Percentiles rank a stretch among this genome's conserved stretches.
phyloP scores from a whole-genome alignment of 495 filamentous ascomycete genomes.

The Neurospora intermedia region DNA sequence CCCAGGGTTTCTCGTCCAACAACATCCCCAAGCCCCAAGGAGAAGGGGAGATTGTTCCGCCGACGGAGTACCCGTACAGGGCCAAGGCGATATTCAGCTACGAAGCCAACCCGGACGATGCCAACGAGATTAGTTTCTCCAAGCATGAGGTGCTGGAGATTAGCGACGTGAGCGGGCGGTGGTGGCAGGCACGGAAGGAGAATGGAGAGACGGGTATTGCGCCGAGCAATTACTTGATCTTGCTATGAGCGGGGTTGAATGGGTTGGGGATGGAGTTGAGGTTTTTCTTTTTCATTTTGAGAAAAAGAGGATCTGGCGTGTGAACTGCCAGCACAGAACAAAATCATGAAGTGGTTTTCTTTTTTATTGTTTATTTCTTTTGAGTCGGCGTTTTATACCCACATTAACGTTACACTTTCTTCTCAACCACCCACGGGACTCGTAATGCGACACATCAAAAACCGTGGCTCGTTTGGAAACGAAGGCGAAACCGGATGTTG shows the following conservation, averaged over 20 bases:
- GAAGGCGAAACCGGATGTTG: background rate
- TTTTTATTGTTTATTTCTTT: background rate
- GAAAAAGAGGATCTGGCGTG: background rate
- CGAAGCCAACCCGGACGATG: constrained; percentile 92
- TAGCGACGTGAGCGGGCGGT: constrained; percentile 90
- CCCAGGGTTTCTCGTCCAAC: constrained; percentile 21
- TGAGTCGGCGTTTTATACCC: background rate
- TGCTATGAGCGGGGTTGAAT: constrained; percentile 54
- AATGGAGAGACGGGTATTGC: constrained; percentile 95
- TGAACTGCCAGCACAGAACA: background rate
- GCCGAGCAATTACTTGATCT: constrained; percentile 93
- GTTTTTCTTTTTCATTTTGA: background rate
- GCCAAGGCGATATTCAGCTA: constrained; percentile 99
- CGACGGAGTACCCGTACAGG: constrained; percentile 91
- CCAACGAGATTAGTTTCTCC: constrained; percentile 93
- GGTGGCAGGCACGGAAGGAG: constrained; percentile 97
- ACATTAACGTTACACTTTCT: background rate
- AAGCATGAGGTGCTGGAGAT: constrained; percentile 97
- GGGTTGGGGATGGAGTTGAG: background rate
- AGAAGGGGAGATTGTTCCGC: constrained; percentile 58
- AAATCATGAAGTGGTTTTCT: background rate
- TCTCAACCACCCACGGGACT: background rate
- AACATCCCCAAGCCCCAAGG: constrained; percentile 22
- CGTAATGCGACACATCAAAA: background rate
- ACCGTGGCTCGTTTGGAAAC: background rate